Evolutionary conservation across 2,329 filamentous ascomycete genomes (phyloP), one percentile per base, ranked within the genome.

Genomic region (Blastomyces silverae): DNA sequence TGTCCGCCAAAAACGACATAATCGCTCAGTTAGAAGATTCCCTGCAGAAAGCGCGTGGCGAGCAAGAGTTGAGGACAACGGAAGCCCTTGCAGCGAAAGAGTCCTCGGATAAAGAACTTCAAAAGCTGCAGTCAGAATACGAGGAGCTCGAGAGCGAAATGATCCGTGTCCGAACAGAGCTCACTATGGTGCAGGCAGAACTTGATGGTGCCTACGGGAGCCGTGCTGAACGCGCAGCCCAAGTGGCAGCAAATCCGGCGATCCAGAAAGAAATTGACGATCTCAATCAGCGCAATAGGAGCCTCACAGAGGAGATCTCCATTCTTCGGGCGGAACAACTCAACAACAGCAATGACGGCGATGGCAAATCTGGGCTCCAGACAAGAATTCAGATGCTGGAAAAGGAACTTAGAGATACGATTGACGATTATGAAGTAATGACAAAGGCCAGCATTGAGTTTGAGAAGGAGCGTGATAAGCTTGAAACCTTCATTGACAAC

Each of bases 201-300:
- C 89, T 97, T 34, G 94, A 96, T 71, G 91, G 91, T 67, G 95
- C 96, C 73, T 97, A 97, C 73, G 94, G 94, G 52, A 85, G 83
- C n/a, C 82, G 87, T 62, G 84, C 86, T 11, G 82, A 90, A 73
- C 84, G 88, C 42, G 86, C 87, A 15, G 87, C 86, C n/a, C 86
- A 88, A 73, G 83, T 83, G 13, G 84, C 84, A 11, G 79, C 80
- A 58, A 85, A 85, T 61, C 83, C 82, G 2, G 80, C 79, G 28
- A 80, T 87, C 55, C 84, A 85, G 70, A 83, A 81, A 64, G 84
- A 88, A 71, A 79, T 88, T 31, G 84, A 87, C 65, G 80, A 80
- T 10, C 77, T 87, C 50, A 80, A 76, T 34, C 78, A 78, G 5
- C 78, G 76, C 13, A 84, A 84, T 64, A 73, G 74, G 22, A 77